Base-by-base conservation (phyloP, 257 asterid species). In the Solanum chiquidenum region DNA sequence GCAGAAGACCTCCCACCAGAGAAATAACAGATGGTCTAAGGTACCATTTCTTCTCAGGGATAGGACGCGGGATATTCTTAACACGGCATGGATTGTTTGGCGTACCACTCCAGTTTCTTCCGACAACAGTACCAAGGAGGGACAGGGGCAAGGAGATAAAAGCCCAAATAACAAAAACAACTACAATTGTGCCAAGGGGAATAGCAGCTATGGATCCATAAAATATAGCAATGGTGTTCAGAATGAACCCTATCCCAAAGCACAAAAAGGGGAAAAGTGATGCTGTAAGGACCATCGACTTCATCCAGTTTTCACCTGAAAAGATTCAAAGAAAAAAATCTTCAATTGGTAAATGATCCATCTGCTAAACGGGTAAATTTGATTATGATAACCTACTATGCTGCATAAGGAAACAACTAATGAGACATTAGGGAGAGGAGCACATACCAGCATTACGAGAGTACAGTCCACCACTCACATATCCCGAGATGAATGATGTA, bases 41-140 rank as follows among this genome's bases (percentile, higher is more conserved):
- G 89, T 93, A 94, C 98, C 98, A 94, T 89, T 94, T 91, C 93
- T 94, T 94, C 91, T 93, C 96, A 20, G 95, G 98, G 77, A 94
- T 93, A 34, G 98, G 98, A 87, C 98, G 98, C 16, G 98, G 98
- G 83, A 95, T 95, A 49, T 97, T 95, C 92, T 95, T 95, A 77
- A 95, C 98, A 33, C 95, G 93, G 91, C 98, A 95, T 86, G 98
- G 98, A 90, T 94, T 95, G 90, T 95, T 90, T 62, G 98, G 98
- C 4, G 93, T 89, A 38, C 98, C 96, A 86, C 94, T 93, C 95
- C 95, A 94, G 88, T 95, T 96, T 93, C 96, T 93, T 89, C 98
- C 97, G 64, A 89, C 91, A 89, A 95, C 94, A 62, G 98, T 95
- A 25, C 99, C 99, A 89, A 96, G 94, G 90, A 95, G 93, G 58